phyloP scores from a whole-genome alignment of 1,284 basidiomycete genomes.

The Fereydounia khargensis region DNA sequence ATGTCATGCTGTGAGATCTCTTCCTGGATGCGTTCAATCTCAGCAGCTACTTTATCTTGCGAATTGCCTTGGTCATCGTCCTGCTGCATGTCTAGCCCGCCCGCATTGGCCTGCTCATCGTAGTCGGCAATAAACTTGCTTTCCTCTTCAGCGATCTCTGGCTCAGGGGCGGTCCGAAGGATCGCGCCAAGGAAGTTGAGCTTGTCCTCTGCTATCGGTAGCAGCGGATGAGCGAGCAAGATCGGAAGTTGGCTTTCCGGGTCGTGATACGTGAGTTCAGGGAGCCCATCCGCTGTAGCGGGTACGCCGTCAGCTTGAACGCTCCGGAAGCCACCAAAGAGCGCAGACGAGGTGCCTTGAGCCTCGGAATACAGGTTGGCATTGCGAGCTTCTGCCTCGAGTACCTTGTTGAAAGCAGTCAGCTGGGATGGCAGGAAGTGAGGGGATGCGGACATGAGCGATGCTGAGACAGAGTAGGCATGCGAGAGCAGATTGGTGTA shows the following conservation, averaged over 20 bases:
- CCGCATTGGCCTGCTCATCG: constrained; percentile 5
- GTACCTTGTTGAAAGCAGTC: constrained; percentile 36
- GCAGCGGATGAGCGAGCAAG: constrained; percentile 34
- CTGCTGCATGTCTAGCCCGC: background rate
- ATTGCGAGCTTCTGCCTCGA: constrained; percentile 38
- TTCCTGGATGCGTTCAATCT: constrained; percentile 13
- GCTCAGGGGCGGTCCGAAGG: constrained; percentile 42
- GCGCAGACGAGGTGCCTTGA: constrained; percentile 2
- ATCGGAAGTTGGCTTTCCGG: constrained; percentile 23
- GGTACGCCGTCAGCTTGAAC: constrained; percentile 17
- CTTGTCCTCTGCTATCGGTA: constrained; percentile 37
- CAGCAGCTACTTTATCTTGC: constrained; percentile 4
- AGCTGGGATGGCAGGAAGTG: constrained; percentile 42
- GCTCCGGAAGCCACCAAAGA: constrained; percentile 12
- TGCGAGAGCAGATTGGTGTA: constrained; percentile 45
- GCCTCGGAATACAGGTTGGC: constrained; percentile 34
- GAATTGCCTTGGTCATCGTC: background rate
- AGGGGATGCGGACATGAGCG: constrained; percentile 36
- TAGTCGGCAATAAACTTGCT: constrained; percentile 22
- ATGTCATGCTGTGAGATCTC: constrained; percentile 35
- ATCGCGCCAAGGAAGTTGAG: constrained; percentile 45
- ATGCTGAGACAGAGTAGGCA: constrained; percentile 37
- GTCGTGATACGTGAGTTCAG: constrained; percentile 37
- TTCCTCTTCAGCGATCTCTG: constrained; percentile 29
- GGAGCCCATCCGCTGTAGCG: constrained; percentile 26